A percentile compares a stretch with the other conserved stretches of the same genome.
Evolutionary conservation across 1,284 basidiomycete species (phyloP).

Genomic region (Psilocybe mexicana): DNA sequence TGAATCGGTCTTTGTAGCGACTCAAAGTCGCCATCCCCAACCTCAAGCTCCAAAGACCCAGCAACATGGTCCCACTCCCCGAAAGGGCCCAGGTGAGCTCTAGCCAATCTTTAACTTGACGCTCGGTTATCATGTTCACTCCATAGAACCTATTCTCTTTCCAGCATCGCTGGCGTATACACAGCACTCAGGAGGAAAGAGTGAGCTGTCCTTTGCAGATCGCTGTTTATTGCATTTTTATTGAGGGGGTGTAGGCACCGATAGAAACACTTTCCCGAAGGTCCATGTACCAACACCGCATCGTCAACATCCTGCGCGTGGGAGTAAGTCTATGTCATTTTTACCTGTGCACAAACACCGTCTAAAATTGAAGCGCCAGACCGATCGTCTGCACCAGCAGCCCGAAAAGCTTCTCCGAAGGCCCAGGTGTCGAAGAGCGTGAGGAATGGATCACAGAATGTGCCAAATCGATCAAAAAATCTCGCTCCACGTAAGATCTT

Average conservation of each 20-base stretch:
- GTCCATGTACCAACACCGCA: conserved; percentile 15
- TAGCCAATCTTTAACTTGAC: conserved; percentile 13
- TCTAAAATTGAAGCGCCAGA: too few species aligned
- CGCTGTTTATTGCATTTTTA: conserved; percentile 15
- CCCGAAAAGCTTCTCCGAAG: too few species aligned
- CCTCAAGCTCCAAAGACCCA: conserved; percentile 17
- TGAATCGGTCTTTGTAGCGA: conserved; percentile 16
- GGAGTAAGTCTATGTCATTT: too few species aligned
- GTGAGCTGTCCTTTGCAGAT: conserved; percentile 14
- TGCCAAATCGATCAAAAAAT: too few species aligned
- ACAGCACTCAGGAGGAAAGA: conserved; percentile 16
- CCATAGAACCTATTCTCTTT: background rate
- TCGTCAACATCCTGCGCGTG: too few species aligned
- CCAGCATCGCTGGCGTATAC: conserved; percentile 12
- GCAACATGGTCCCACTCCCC: conserved; percentile 15
- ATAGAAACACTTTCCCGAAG: conserved; percentile 14
- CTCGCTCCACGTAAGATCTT: too few species aligned
- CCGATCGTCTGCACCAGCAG: too few species aligned
- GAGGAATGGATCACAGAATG: too few species aligned
- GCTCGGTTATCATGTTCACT: conserved; percentile 2
- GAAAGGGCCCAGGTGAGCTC: conserved; percentile 18
- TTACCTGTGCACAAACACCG: too few species aligned
- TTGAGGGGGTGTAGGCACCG: conserved; percentile 15
- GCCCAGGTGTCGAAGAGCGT: too few species aligned
- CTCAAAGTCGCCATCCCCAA: conserved; percentile 14